Base-by-base conservation (phyloP, 2,329 filamentous ascomycete genomes). In the Gremmenia infestans region DNA sequence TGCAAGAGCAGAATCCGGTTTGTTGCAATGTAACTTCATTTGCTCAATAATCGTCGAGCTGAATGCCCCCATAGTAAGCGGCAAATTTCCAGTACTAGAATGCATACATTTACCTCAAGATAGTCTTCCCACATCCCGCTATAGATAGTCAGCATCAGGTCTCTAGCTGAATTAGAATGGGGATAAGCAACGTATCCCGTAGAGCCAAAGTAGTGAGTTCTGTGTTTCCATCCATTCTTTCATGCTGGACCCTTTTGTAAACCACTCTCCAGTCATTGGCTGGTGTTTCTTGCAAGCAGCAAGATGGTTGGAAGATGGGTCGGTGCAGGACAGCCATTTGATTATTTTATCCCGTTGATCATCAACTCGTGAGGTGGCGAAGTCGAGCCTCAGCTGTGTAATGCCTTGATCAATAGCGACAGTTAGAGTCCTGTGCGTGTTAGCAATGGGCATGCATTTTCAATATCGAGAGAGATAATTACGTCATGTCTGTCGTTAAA, bases 81-180 rank as follows among this genome's bases (percentile, higher is more conserved):
- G 22, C 15, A 22, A 8, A 50, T 32, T 9, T 8, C 28, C 3
- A 8, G 8, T 8, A 32, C 28, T 22, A 37, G 28, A 22, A 51
- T 9, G 19, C 17, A 28, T 28, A 9, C 2, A 67, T 22, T 36
- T 25, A 72, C 39, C 64, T 70, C 5, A 75, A 52, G 2, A 76
- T 63, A 0, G 72, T 75, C 58, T 76, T 76, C 11, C 74, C 73
- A 49, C 73, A 76, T 39, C 73, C 73, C 17, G 71, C 67, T 48
- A 71, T 71, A 43, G 15, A 6, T 17, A 17, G 22, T 45, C 15
- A 45, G 14, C 22, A 19, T 11, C n/a, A 22, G 28, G 22, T 23
- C 8, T 17, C 36, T 35, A 50, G 25, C 12, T n/a, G 37, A 25
- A 35, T 9, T 9, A 39, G 36, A 35, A 32, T 9, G 19, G 8